Evolutionary conservation across 805 yeast species (phyloP).

Genomic region (Kodamaea sagamina): DNA sequence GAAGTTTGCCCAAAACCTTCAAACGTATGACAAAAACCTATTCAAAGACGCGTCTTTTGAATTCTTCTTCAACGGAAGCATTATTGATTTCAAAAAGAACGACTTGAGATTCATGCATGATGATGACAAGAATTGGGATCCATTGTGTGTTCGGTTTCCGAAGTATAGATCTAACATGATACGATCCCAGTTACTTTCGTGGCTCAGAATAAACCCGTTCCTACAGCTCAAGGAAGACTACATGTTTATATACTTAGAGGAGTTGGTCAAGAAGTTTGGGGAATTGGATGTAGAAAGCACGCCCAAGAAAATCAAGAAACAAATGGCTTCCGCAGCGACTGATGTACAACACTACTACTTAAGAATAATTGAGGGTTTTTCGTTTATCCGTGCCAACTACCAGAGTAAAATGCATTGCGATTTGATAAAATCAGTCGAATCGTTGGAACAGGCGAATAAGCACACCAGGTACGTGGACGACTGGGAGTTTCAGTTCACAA

Average conservation of each 20-base stretch:
- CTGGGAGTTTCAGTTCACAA: slow-evolving; percentile 35
- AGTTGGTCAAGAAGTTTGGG: slow-evolving; percentile 19
- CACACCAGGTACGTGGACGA: slow-evolving; percentile 22
- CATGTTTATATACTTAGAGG: slow-evolving; percentile 21
- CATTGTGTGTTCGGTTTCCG: slow-evolving; percentile 15
- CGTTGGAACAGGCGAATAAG: slow-evolving; percentile 5
- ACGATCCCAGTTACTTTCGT: slow-evolving; percentile 34
- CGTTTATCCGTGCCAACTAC: slow-evolving; percentile 6
- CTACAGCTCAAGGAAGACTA: slow-evolving; percentile 27
- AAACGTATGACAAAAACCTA: neutral
- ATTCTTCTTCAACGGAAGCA: slow-evolving; percentile 27
- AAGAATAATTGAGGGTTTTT: slow-evolving; percentile 10
- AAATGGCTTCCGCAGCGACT: slow-evolving; percentile 3
- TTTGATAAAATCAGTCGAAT: slow-evolving; percentile 1
- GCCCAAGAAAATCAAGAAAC: slow-evolving; percentile 11
- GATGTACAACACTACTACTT: slow-evolving; percentile 2
- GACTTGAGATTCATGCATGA: slow-evolving; percentile 35
- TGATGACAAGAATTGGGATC: slow-evolving; percentile 9
- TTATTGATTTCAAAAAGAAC: slow-evolving; percentile 37
- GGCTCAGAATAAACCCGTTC: slow-evolving; percentile 42
- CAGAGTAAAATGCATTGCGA: neutral
- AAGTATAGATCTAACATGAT: slow-evolving; percentile 23
- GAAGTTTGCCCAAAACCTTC: slow-evolving; percentile 2
- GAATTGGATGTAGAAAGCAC: slow-evolving; percentile 8
- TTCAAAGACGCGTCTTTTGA: slow-evolving; percentile 12